A percentile compares a stretch with the other conserved stretches of the same genome.
phyloP scores from a whole-genome alignment of 192 early-diverging fungal species.

The Backusella sp. region DNA sequence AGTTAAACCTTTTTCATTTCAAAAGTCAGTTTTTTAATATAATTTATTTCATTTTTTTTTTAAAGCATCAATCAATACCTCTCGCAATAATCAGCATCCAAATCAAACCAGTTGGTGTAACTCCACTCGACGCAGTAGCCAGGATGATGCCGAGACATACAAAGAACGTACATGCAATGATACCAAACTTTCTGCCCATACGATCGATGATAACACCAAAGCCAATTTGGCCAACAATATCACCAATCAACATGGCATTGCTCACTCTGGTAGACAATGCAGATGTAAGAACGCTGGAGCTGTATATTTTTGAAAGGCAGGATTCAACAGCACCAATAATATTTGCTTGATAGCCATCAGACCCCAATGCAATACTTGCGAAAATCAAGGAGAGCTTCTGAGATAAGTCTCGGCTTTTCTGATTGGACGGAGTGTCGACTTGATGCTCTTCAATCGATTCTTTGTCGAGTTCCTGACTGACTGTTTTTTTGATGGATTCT shows the following conservation, averaged over 20 bases:
- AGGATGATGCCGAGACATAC: conserved; percentile 40
- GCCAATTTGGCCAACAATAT: conserved; percentile 47
- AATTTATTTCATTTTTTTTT: too few relatives aligned
- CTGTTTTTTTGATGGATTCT: not conserved
- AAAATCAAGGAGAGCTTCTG: conserved; percentile 26
- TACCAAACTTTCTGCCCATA: conserved; percentile 49
- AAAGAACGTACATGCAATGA: conserved; percentile 42
- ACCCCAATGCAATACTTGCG: conserved; percentile 37
- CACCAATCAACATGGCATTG: conserved; percentile 47
- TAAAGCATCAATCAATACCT: conserved; percentile 11
- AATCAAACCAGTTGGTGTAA: conserved; percentile 39
- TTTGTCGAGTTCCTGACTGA: not conserved
- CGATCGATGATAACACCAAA: conserved; percentile 51
- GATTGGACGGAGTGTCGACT: not conserved
- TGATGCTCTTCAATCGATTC: not conserved
- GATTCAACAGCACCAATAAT: conserved; percentile 44
- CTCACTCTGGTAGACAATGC: conserved; percentile 39
- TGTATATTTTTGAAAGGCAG: conserved; percentile 42
- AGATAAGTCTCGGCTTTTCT: not conserved
- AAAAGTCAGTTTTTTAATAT: too few relatives aligned
- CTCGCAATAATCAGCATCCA: conserved; percentile 41
- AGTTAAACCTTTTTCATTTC: conserved; percentile 1
- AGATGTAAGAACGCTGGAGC: conserved; percentile 29
- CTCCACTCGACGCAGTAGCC: conserved; percentile 34
- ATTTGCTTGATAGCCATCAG: conserved; percentile 53